Percentiles rank a stretch among this genome's conserved stretches.
Conservation (phyloP, 2,329 filamentous ascomycete genomes). For the Aspergillus fijiensis region DNA sequence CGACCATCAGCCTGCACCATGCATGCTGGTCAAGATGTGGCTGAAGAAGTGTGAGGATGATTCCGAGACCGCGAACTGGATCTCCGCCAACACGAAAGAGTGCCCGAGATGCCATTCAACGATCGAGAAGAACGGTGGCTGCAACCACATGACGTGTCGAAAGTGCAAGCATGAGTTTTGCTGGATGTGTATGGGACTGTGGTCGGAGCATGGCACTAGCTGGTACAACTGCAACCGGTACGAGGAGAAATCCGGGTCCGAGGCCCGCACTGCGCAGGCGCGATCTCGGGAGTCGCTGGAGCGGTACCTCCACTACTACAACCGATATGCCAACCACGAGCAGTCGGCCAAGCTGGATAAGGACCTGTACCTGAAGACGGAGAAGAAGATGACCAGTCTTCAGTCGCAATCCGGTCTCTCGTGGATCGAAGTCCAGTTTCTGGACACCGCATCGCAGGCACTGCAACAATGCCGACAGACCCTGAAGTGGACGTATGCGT, state of each 20-base stretch:
- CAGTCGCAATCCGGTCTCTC: conserved; percentile 94
- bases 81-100: conserved; percentile 97
- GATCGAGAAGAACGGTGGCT: conserved; percentile 97
- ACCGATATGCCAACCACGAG: conserved; percentile 97
- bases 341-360: conserved; percentile 96
- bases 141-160: conserved; percentile 96
- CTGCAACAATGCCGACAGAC: conserved; percentile 97
- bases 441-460: conserved; percentile 88
- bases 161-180: conserved; percentile 98
- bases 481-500: conserved; percentile 98
- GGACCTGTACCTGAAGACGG: conserved; percentile 92
- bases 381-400: conserved; percentile 98
- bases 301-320: conserved; percentile 98
- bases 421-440: conserved; percentile 98
- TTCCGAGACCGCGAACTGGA: conserved; percentile 98
- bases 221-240: conserved; percentile 99
- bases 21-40: conserved; percentile 89
- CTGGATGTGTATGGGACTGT: conserved; percentile 99
- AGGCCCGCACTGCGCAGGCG: conserved; percentile 88
- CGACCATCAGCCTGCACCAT: conserved; percentile 93
- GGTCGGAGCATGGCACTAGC: conserved; percentile 97
- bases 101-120: conserved; percentile 95
- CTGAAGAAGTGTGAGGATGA: conserved; percentile 98
- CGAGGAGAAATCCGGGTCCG: conserved; percentile 90
- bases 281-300: conserved; percentile 87